A percentile compares a stretch with the other conserved stretches of the same genome.
Evolutionary conservation across 2,329 filamentous ascomycete species (phyloP).

Genomic region (Rhytidhysteron rufulum): DNA sequence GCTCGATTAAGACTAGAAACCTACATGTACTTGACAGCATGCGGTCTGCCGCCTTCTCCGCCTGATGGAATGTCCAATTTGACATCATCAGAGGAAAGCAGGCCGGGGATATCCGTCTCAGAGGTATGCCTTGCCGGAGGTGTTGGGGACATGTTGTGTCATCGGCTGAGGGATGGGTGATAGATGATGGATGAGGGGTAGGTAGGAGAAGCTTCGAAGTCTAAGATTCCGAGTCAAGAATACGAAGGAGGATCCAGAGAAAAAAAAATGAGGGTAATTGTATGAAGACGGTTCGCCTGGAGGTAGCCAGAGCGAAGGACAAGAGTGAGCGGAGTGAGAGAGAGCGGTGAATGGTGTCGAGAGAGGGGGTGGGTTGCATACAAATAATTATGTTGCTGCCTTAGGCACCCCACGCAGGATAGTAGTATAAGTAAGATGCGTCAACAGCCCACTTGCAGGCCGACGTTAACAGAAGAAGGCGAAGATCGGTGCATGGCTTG

Average conservation of each 20-base stretch:
- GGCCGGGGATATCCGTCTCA: constrained; percentile 29
- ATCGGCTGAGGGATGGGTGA: too few species aligned
- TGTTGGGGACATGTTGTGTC: constrained; percentile 13
- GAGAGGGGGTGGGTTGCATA: background rate
- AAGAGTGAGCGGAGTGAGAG: too few species aligned
- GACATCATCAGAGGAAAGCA: constrained; percentile 47
- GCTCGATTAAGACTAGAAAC: constrained; percentile 9
- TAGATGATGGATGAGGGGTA: background rate
- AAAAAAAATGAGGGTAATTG: background rate
- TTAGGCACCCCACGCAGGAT: too few species aligned
- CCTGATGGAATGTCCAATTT: constrained; percentile 43
- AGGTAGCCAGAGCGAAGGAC: constrained; percentile 1
- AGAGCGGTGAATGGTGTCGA: background rate
- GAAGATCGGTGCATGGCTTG: too few species aligned
- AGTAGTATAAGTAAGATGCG: too few species aligned
- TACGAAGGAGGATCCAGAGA: background rate
- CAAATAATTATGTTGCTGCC: too few species aligned
- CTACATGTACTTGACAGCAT: constrained; percentile 49
- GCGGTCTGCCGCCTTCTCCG: constrained; percentile 37
- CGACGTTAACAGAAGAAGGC: too few species aligned
- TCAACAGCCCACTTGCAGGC: too few species aligned
- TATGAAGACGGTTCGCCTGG: background rate
- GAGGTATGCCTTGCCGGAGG: constrained; percentile 15
- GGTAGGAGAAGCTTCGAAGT: too few species aligned
- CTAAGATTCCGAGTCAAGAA: background rate